These are phyloP conservation scores for Phytopythium delawarense DNA, from an alignment of 352 stramenopile species.

Conservation along the genomic window DNA sequence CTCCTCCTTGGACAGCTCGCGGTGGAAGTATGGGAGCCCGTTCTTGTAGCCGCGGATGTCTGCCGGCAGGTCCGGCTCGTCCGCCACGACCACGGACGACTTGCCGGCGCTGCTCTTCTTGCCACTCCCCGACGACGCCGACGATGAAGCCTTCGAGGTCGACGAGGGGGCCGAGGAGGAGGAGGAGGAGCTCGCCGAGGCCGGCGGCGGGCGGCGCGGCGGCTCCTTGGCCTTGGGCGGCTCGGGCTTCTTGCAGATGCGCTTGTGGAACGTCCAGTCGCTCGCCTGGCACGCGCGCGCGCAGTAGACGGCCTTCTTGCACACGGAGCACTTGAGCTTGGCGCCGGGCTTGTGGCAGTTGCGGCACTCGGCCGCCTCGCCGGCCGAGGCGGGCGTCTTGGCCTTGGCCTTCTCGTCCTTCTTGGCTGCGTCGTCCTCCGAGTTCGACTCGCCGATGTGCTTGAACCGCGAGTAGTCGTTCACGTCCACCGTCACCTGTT, in stretches of 20 bases:
- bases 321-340: conserved; percentile 86
- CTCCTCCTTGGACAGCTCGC: conserved; percentile 94
- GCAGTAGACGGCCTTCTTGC: conserved; percentile 85
- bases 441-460: conserved; percentile 48
- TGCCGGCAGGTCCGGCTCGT: conserved; percentile 58
- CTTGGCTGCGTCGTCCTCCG: conserved; percentile 31
- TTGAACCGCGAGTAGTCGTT: conserved; percentile 89
- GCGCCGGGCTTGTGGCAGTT: conserved; percentile 75
- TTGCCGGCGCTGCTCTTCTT: conserved; percentile 20
- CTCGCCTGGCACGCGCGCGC: conserved; percentile 73
- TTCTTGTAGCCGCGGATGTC: conserved; percentile 83
- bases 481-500: conserved; percentile 58
- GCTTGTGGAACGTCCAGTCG: conserved; percentile 86
- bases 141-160: conserved; percentile 8
- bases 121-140: conserved; percentile 9
- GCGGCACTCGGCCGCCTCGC: conserved; percentile 37
- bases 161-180: background rate
- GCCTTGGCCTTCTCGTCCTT: conserved; percentile 12
- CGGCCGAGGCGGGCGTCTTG: conserved; percentile 5
- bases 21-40: conserved; percentile 94
- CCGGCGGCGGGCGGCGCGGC: conserved; percentile 17
- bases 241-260: conserved; percentile 84
- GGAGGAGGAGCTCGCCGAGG: conserved; percentile 5
- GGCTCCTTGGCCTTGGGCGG: conserved; percentile 41
- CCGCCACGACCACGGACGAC: conserved; percentile 50